These are phyloP conservation scores for Hypoxylon sp. DNA, from an alignment of 2,329 filamentous ascomycete genomes.

Conservation along the genomic window DNA sequence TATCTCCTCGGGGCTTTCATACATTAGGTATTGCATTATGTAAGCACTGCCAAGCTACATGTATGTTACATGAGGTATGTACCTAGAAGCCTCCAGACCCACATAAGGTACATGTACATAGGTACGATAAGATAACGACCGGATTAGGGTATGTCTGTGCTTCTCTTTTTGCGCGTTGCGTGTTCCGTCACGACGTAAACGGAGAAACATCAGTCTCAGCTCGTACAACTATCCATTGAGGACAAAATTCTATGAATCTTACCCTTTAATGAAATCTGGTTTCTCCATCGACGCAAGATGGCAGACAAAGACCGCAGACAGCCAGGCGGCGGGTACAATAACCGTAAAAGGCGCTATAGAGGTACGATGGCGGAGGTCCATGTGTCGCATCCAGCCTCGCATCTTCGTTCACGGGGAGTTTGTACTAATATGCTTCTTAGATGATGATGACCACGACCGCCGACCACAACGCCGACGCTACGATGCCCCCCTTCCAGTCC, in stretches of 20 bases:
- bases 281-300: conserved; percentile 58
- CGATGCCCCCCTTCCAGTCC: conserved; percentile 78
- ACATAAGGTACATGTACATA: not conserved
- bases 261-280: conserved; percentile 14
- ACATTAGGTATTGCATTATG: not conserved
- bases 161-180: conserved; percentile 41
- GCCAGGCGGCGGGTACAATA: conserved; percentile 65
- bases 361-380: conserved; percentile 68
- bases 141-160: conserved; percentile 37
- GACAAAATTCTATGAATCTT: conserved; percentile 17
- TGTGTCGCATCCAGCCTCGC: conserved; percentile 26
- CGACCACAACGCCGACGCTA: conserved; percentile 80
- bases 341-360: conserved; percentile 84
- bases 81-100: not conserved
- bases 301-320: conserved; percentile 72
- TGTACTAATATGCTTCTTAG: conserved; percentile 53
- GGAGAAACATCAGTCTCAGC: conserved; percentile 13
- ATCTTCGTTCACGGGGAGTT: not conserved
- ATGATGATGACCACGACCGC: conserved; percentile 84
- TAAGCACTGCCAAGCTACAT: not conserved
- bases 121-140: conserved; percentile 1
- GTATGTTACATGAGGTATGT: not conserved
- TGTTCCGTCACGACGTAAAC: conserved; percentile 24
- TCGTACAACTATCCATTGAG: conserved; percentile 15
- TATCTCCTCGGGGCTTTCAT: too few species aligned